Conservation (phyloP, 371 early-diverging fungal genomes). For the Mycotypha africana region DNA sequence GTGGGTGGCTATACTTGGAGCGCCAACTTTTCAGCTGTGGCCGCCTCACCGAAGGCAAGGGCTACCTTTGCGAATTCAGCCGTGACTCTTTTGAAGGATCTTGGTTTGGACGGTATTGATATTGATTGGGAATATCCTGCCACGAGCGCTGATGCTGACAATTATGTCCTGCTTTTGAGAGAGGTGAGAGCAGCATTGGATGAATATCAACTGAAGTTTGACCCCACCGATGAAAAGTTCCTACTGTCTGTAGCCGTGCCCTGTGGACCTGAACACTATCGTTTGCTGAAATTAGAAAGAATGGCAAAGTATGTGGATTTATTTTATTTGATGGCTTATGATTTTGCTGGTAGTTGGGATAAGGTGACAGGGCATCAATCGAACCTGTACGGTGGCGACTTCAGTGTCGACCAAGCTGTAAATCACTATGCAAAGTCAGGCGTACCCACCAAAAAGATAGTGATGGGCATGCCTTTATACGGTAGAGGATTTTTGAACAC, state of each 20-base stretch:
- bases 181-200: constrained; percentile 67
- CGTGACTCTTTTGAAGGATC: constrained; percentile 44
- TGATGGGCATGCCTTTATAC: constrained; percentile 17
- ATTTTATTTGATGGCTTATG: constrained; percentile 81
- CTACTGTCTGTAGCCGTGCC: constrained; percentile 66
- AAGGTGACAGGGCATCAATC: constrained; percentile 75
- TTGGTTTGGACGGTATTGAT: constrained; percentile 54
- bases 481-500: constrained; percentile 68
- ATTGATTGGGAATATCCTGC: constrained; percentile 90
- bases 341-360: constrained; percentile 77
- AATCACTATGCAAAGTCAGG: constrained; percentile 8
- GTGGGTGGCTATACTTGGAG: constrained; percentile 90
- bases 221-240: constrained; percentile 35
- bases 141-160: constrained; percentile 61
- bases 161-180: constrained; percentile 74
- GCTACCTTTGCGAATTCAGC: constrained; percentile 54
- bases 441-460: constrained; percentile 16
- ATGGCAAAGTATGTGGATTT: constrained; percentile 65
- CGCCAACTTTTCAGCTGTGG: constrained; percentile 71
- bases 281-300: constrained; percentile 49
- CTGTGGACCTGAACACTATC: constrained; percentile 57
- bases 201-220: constrained; percentile 19
- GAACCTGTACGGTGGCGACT: constrained; percentile 64
- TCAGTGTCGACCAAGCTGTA: constrained; percentile 60
- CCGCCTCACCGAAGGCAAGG: constrained; percentile 40